These are phyloP conservation scores for Bertia moriformis DNA, from an alignment of 2,329 filamentous ascomycete species.

Conservation along the genomic window DNA sequence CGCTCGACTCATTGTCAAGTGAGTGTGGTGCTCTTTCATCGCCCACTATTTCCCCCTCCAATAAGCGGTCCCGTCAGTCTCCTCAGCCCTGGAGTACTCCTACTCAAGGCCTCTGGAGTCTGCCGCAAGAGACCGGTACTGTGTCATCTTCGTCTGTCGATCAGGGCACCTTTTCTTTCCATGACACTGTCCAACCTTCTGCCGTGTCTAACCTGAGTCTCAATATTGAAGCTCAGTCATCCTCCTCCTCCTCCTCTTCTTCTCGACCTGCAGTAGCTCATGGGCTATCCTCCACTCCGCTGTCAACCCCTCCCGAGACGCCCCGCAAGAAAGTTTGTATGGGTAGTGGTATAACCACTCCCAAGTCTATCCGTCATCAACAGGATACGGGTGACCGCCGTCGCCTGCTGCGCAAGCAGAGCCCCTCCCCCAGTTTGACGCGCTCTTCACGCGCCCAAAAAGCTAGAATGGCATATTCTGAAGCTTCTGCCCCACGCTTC, in stretches of 20 bases:
- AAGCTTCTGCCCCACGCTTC: not conserved
- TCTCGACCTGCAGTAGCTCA: not conserved
- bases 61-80: not conserved
- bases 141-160: not conserved
- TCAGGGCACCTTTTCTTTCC: not conserved
- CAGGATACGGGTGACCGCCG: not conserved
- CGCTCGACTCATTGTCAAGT: not conserved
- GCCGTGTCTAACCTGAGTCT: not conserved
- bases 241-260: not conserved
- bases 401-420: not conserved
- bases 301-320: not conserved
- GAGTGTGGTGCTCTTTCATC: not conserved
- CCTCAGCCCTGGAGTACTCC: not conserved
- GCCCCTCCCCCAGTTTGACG: not conserved
- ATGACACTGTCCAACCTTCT: not conserved
- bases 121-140: not conserved
- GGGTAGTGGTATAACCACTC: not conserved
- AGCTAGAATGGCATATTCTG: not conserved
- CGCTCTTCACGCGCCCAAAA: not conserved
- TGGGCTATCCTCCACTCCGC: not conserved
- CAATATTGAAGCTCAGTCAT: not conserved
- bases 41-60: not conserved
- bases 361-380: slow-evolving; percentile 1
- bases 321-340: not conserved
- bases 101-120: not conserved